A percentile compares a stretch with the other conserved stretches of the same genome.
phyloP scores from a whole-genome alignment of 176 grass and related monocot genomes.

The Secale cereale region DNA sequence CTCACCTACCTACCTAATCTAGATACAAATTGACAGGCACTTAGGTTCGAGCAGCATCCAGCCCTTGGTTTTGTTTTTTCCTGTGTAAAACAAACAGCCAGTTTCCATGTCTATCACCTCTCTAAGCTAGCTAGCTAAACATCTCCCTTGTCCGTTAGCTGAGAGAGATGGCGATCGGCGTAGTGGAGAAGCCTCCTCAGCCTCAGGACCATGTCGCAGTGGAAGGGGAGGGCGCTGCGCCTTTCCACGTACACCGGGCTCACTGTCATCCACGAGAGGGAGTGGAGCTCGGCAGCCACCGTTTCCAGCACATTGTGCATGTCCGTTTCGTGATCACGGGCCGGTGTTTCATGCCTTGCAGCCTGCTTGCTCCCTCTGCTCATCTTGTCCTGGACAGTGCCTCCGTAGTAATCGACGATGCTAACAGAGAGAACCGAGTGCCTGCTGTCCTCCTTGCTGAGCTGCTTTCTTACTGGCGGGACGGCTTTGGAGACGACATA shows the following conservation, averaged over 20 bases:
- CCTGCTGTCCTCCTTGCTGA: constrained; percentile 48
- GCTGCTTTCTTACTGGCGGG: constrained; percentile 57
- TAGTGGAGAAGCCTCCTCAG: constrained; percentile 84
- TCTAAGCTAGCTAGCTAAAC: constrained; percentile 41
- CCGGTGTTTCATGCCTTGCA: constrained; percentile 36
- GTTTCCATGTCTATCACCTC: not conserved
- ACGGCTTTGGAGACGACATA: constrained; percentile 78
- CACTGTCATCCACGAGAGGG: constrained; percentile 93
- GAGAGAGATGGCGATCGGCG: constrained; percentile 70
- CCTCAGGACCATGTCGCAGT: constrained; percentile 70
- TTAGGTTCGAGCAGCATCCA: constrained; percentile 10
- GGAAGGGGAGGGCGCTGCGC: constrained; percentile 70
- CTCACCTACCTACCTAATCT: constrained; percentile 27
- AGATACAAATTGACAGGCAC: not conserved
- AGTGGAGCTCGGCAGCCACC: constrained; percentile 73
- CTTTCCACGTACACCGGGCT: constrained; percentile 74
- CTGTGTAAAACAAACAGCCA: constrained; percentile 23
- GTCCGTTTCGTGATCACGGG: constrained; percentile 57
- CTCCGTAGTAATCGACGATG: constrained; percentile 90
- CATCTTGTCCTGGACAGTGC: constrained; percentile 68
- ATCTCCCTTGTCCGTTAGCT: constrained; percentile 32
- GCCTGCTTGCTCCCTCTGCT: constrained; percentile 49
- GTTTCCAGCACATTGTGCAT: constrained; percentile 67
- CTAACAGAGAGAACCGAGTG: constrained; percentile 69
- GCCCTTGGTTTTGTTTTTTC: constrained; percentile 23